These are phyloP conservation scores for Scedosporium apiospermum DNA, from an alignment of 2,329 filamentous ascomycete species.

Conservation along the genomic window DNA sequence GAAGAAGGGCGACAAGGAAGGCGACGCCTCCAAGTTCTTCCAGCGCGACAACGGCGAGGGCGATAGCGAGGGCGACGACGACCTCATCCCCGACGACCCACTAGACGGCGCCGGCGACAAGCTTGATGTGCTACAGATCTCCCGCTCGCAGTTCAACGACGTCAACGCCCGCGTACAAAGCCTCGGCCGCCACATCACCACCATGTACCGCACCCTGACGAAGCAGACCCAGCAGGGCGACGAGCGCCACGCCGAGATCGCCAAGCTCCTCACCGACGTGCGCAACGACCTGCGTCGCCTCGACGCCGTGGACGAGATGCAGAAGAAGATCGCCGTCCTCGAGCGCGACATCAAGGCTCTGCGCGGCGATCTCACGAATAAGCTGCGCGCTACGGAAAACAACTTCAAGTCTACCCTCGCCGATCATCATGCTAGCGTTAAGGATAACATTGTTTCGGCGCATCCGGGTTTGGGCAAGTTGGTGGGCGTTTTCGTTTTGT, in stretches of 20 bases:
- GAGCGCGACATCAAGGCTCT: slow-evolving; percentile 50
- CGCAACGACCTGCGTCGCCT: slow-evolving; percentile 32
- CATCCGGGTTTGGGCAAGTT: slow-evolving; percentile 41
- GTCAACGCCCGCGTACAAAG: slow-evolving; percentile 75
- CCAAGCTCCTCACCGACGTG: slow-evolving; percentile 35
- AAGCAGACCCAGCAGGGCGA: slow-evolving; percentile 41
- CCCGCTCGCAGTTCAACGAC: slow-evolving; percentile 64
- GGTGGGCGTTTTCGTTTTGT: slow-evolving; percentile 62
- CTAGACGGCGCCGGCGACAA: slow-evolving; percentile 35
- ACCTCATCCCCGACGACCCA: slow-evolving; percentile 31
- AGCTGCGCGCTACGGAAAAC: slow-evolving; percentile 40
- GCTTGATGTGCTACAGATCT: slow-evolving; percentile 38
- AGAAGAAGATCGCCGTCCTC: slow-evolving; percentile 39
- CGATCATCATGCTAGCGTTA: slow-evolving; percentile 39
- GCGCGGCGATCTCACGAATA: slow-evolving; percentile 42
- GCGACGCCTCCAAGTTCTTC: slow-evolving; percentile 16
- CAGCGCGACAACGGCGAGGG: slow-evolving; percentile 12
- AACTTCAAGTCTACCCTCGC: slow-evolving; percentile 41
- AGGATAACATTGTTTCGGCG: slow-evolving; percentile 36
- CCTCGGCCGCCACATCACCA: slow-evolving; percentile 58
- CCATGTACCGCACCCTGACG: slow-evolving; percentile 49
- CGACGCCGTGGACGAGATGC: slow-evolving; percentile 32
- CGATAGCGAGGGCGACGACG: slow-evolving; percentile 14
- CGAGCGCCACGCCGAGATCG: slow-evolving; percentile 46
- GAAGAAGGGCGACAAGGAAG: slow-evolving; percentile 13